These are phyloP conservation scores for Monilinia fructigena DNA, from an alignment of 2,329 filamentous ascomycete species.

Conservation along the genomic window DNA sequence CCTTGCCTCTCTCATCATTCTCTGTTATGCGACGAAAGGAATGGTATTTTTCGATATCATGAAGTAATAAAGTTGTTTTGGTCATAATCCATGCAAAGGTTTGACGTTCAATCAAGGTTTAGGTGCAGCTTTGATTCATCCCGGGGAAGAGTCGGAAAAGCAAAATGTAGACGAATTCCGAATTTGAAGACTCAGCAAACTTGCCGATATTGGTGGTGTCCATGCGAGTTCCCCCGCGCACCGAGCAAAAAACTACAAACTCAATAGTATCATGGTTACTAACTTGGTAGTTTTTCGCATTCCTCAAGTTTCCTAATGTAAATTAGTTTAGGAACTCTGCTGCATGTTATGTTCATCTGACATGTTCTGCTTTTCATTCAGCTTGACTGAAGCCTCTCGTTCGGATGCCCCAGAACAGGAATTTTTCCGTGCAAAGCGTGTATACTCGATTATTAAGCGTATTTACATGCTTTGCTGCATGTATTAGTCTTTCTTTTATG, in stretches of 20 bases:
- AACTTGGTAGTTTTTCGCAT: background rate
- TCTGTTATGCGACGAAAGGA: background rate
- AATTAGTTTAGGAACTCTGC: background rate
- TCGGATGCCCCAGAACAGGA: background rate
- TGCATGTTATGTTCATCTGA: background rate
- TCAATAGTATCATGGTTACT: background rate
- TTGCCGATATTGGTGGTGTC: background rate
- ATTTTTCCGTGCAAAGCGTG: background rate
- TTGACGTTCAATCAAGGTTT: background rate
- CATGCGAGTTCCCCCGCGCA: background rate
- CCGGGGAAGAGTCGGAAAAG: conserved; percentile 7
- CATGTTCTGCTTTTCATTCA: background rate
- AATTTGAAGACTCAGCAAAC: conserved; percentile 7
- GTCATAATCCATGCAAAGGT: background rate
- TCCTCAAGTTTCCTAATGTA: background rate
- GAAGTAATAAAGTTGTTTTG: background rate
- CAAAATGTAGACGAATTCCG: background rate
- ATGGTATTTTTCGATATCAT: background rate
- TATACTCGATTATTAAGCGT: background rate
- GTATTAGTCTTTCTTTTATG: background rate
- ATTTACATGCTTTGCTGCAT: background rate
- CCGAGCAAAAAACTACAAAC: background rate
- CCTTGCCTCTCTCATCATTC: background rate
- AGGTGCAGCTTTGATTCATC: background rate
- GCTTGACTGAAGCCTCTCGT: background rate